Percentiles rank a stretch among this genome's conserved stretches.
Conservation (phyloP, 805 yeast species). For the Candida golubevii region DNA sequence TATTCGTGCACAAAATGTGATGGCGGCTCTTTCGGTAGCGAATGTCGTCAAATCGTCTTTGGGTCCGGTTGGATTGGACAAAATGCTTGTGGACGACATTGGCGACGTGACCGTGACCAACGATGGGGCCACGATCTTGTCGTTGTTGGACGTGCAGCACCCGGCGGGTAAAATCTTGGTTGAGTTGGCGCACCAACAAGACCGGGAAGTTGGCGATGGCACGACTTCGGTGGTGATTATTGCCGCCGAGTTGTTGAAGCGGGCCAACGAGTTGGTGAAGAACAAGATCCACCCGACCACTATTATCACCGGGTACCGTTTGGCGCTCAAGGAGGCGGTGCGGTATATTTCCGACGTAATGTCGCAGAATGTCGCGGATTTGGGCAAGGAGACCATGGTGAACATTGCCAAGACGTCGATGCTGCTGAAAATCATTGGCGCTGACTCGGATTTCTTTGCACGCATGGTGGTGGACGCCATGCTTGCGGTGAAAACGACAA, state of each 20-base stretch:
- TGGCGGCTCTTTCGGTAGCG: constrained; percentile 87
- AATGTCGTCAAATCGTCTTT: constrained; percentile 85
- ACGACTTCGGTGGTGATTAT: constrained; percentile 96
- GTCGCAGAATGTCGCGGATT: constrained; percentile 69
- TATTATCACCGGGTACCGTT: constrained; percentile 91
- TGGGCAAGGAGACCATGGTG: constrained; percentile 79
- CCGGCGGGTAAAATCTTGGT: constrained; percentile 98
- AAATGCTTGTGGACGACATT: constrained; percentile 97
- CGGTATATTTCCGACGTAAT: constrained; percentile 82
- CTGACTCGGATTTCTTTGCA: constrained; percentile 87
- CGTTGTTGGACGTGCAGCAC: constrained; percentile 91
- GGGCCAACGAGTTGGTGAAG: constrained; percentile 91
- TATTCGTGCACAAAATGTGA: constrained; percentile 89
- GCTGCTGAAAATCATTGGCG: constrained; percentile 94
- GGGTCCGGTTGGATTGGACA: constrained; percentile 98
- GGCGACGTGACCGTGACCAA: constrained; percentile 98
- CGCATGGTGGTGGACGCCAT: constrained; percentile 92
- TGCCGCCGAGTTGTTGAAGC: constrained; percentile 85
- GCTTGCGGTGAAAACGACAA: constrained; percentile 88
- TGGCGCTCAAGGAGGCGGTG: constrained; percentile 88
- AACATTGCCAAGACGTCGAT: constrained; percentile 95
- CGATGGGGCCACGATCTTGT: constrained; percentile 96
- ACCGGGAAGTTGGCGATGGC: constrained; percentile 97
- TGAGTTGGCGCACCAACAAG: constrained; percentile 97
- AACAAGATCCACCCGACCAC: constrained; percentile 97